A percentile compares a stretch with the other conserved stretches of the same genome.
phyloP scores from a whole-genome alignment of 495 filamentous ascomycete genomes.

The Xylaria sp. region DNA sequence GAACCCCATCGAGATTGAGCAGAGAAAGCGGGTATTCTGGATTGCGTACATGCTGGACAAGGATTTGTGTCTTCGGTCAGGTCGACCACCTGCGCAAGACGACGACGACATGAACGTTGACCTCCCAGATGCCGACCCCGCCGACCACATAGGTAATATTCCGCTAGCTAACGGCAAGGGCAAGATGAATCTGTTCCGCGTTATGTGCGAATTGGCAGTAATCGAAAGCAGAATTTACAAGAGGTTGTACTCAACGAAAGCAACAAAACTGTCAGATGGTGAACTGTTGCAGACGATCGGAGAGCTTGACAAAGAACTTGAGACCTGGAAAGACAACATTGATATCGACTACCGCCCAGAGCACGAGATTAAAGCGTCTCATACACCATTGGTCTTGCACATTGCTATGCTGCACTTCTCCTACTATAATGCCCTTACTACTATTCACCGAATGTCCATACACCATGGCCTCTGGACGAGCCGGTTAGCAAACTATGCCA shows the following conservation, averaged over 20 bases:
- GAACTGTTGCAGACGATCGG: conserved; percentile 96
- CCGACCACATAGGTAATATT: conserved; percentile 92
- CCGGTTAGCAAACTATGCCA: conserved; percentile 91
- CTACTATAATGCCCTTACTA: conserved; percentile 97
- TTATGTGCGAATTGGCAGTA: conserved; percentile 87
- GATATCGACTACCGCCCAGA: conserved; percentile 94
- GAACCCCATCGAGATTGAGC: conserved; percentile 89
- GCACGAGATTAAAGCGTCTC: conserved; percentile 88
- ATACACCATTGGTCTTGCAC: conserved; percentile 89
- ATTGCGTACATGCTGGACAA: conserved; percentile 96
- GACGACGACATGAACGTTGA: conserved; percentile 99
- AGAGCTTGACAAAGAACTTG: conserved; percentile 89
- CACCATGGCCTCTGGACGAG: conserved; percentile 99
- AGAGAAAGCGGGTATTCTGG: conserved; percentile 97
- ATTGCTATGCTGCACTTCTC: conserved; percentile 93
- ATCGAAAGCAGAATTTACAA: conserved; percentile 96
- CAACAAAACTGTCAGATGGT: conserved; percentile 88
- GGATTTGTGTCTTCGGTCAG: conserved; percentile 91
- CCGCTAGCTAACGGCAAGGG: conserved; percentile 87
- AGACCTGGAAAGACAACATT: conserved; percentile 95
- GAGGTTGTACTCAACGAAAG: conserved; percentile 90
- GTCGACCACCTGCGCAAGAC: conserved; percentile 91
- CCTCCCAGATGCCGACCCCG: conserved; percentile 87
- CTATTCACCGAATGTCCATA: conserved; percentile 97
- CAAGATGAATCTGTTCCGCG: conserved; percentile 91